A percentile compares a stretch with the other conserved stretches of the same genome.
Conservation (phyloP, 257 asterid genomes). For the Osmanthus fragrans region DNA sequence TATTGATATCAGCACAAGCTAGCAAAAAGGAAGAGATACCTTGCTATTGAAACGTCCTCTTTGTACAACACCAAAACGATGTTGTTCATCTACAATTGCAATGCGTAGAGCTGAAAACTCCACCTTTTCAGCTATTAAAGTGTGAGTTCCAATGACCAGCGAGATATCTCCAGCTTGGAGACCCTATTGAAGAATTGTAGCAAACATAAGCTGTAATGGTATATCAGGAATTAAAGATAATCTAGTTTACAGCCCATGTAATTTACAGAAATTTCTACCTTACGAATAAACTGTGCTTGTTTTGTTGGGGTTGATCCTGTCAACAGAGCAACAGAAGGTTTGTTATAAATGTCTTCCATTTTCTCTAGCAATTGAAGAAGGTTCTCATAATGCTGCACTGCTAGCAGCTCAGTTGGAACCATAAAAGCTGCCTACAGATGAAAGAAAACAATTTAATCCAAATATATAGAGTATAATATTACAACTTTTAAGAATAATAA, state of each 20-base stretch:
- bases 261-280: constrained; percentile 39
- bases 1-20: neutral
- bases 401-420: constrained; percentile 99
- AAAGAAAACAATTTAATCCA: constrained; percentile 18
- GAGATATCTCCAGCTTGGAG: constrained; percentile 81
- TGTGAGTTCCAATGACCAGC: constrained; percentile 91
- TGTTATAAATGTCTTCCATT: constrained; percentile 40
- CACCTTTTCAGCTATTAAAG: constrained; percentile 85
- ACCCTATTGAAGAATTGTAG: constrained; percentile 55
- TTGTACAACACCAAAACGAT: constrained; percentile 95
- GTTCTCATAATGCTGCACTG: constrained; percentile 86
- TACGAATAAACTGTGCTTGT: constrained; percentile 67
- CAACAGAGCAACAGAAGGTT: constrained; percentile 77
- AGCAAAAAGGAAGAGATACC: constrained; percentile 48
- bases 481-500: neutral
- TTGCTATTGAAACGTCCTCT: constrained; percentile 94
- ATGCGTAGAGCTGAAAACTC: constrained; percentile 83
- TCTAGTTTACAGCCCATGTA: neutral
- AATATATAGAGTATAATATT: constrained; percentile 4
- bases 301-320: constrained; percentile 87
- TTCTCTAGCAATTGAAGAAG: constrained; percentile 68
- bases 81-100: constrained; percentile 94
- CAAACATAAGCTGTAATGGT: constrained; percentile 21
- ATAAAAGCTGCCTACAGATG: constrained; percentile 88
- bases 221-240: constrained; percentile 8